Evolutionary conservation across 1,139 yeast genomes (phyloP).

Genomic region (Nadsonia starkeyi-henricii): DNA sequence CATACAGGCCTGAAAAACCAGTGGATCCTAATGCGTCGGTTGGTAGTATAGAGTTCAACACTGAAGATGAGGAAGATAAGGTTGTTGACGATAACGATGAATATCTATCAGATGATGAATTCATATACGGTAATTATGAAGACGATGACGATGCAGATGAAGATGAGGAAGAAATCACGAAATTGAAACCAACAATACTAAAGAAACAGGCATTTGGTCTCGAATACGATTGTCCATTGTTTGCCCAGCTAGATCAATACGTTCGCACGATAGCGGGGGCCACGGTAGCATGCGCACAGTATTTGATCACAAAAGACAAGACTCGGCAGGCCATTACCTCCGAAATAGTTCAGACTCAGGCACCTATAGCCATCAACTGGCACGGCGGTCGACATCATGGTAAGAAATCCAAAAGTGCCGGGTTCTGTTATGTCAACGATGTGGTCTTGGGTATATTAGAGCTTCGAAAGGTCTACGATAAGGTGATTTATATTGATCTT

Average conservation of each 20-base stretch:
- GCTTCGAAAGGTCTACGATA: slow-evolving; percentile 34
- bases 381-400: slow-evolving; percentile 75
- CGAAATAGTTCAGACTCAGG: slow-evolving; percentile 1
- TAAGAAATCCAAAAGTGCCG: slow-evolving; percentile 40
- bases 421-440: slow-evolving; percentile 66
- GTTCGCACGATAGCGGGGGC: slow-evolving; percentile 42
- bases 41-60: background rate
- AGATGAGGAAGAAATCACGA: too few relatives aligned
- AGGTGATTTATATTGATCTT: slow-evolving; percentile 49
- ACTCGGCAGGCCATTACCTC: background rate
- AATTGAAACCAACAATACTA: background rate
- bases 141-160: slow-evolving; percentile 13
- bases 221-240: slow-evolving; percentile 50
- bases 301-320: slow-evolving; percentile 13
- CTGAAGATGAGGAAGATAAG: background rate
- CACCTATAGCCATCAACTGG: slow-evolving; percentile 48
- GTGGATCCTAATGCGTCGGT: too few relatives aligned
- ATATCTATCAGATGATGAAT: slow-evolving; percentile 15
- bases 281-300: slow-evolving; percentile 37
- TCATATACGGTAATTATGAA: slow-evolving; percentile 14
- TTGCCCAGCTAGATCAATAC: slow-evolving; percentile 40
- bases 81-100: slow-evolving; percentile 20
- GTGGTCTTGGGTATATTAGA: slow-evolving; percentile 39
- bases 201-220: slow-evolving; percentile 19
- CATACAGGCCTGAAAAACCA: too few relatives aligned